Base-by-base conservation (phyloP, 805 yeast species). In the Sugiyamaella americana region DNA sequence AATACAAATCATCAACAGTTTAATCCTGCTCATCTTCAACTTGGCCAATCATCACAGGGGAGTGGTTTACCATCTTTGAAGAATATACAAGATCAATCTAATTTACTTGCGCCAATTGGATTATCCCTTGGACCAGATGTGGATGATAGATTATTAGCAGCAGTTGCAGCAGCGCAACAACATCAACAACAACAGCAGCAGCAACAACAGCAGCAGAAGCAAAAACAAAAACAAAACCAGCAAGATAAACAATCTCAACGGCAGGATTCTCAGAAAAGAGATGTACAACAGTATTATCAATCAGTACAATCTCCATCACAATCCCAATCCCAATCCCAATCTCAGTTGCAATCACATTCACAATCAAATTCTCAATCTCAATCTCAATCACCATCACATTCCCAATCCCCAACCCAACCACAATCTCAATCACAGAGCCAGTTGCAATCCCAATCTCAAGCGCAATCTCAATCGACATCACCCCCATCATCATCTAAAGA, bases 131-230 rank as follows among this genome's bases (percentile, higher is more conserved):
- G 20, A 16, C 47, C 54, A 16, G 80, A 74, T 43, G 65, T 74
- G 41, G 80, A 75, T 42, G 66, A 59, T 18, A 72, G 74, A 8
- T 68, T 79, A 13, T 70, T 75, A 26, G 84, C 82, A 0, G 83
- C 78, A 6, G 84, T 78, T 3, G 81, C 79, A 49, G 77, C 77
- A 38, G 82, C 78, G 1, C 51, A 56, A 10, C 58, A 54, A 32
- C 46, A 54, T 19, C 56, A 34, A 11, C 58, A 55, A 5, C 57
- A 51, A 13, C 56, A 51, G 21, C 56, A 53, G 5, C 45, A 26
- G 32, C 32, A 8, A 26, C 8, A 26, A 13, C 8, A 26, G 32
- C 8, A 13, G 32, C 32, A 26, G 32, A 26, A 8, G 11, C 32
- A 26, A 26, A 26, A 26, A 13, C 32, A 26, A 18, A 16, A 13